Evolutionary conservation across 805 yeast genomes (phyloP).

Genomic region (Metschnikowia kofuensis): DNA sequence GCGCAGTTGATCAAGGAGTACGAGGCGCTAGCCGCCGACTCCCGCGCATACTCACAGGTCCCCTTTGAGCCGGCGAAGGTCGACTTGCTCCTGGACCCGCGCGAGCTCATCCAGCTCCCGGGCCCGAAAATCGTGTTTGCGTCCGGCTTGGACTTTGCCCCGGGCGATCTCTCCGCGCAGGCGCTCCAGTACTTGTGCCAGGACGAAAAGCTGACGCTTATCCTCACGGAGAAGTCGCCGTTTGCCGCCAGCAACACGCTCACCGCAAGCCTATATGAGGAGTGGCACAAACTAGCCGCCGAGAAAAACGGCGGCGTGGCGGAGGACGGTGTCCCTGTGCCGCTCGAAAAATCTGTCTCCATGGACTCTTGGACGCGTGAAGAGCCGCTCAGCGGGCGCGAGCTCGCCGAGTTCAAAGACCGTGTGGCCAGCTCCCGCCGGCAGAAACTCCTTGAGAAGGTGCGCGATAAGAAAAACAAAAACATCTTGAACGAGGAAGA

Average conservation of each 20-base stretch:
- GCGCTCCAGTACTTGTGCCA: slow-evolving; percentile 55
- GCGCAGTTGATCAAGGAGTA: slow-evolving; percentile 80
- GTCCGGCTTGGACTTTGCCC: slow-evolving; percentile 61
- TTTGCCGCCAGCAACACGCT: slow-evolving; percentile 42
- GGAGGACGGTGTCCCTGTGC: slow-evolving; percentile 64
- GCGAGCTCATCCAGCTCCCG: slow-evolving; percentile 50
- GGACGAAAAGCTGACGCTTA: slow-evolving; percentile 63
- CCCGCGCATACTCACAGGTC: slow-evolving; percentile 38
- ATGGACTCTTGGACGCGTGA: slow-evolving; percentile 44
- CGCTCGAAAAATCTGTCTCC: slow-evolving; percentile 43
- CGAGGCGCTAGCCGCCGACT: slow-evolving; percentile 45
- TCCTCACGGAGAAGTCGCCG: slow-evolving; percentile 61
- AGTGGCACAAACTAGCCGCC: slow-evolving; percentile 50
- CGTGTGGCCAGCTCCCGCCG: slow-evolving; percentile 46
- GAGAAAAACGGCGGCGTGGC: slow-evolving; percentile 32
- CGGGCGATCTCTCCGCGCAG: slow-evolving; percentile 59
- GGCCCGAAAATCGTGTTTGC: slow-evolving; percentile 82
- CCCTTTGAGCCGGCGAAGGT: slow-evolving; percentile 77
- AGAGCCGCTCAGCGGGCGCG: slow-evolving; percentile 49
- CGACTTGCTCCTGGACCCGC: slow-evolving; percentile 51
- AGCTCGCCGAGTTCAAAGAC: slow-evolving; percentile 47
- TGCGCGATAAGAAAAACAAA: slow-evolving; percentile 39
- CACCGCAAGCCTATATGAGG: slow-evolving; percentile 47
- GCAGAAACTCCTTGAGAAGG: slow-evolving; percentile 39
- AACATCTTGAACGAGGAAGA: slow-evolving; percentile 34